phyloP scores from a whole-genome alignment of 192 early-diverging fungal species.

The Coemansia sp. region DNA sequence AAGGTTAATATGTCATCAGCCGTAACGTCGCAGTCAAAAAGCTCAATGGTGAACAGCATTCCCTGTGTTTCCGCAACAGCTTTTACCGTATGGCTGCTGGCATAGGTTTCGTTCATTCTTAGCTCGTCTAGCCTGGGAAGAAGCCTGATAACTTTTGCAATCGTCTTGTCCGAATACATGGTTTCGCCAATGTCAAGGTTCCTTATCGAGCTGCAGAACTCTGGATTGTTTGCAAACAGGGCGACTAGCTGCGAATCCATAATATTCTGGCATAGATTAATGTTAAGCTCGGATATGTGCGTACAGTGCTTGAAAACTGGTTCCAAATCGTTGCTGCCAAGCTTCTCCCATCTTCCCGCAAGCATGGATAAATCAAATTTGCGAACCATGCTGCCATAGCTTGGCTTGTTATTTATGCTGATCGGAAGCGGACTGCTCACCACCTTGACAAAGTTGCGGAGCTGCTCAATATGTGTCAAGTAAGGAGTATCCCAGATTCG shows the following conservation, averaged over 20 bases:
- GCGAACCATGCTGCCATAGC: constrained; percentile 21
- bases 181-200: constrained; percentile 20
- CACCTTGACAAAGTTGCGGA: constrained; percentile 3
- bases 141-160: constrained; percentile 3
- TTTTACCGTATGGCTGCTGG: neutral
- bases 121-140: constrained; percentile 5
- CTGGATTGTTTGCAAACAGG: constrained; percentile 1
- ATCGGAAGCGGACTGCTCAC: constrained; percentile 2
- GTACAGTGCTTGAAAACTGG: constrained; percentile 12
- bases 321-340: constrained; percentile 11
- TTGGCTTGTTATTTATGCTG: neutral
- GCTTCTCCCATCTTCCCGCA: constrained; percentile 25
- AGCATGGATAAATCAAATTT: constrained; percentile 29
- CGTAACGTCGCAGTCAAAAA: neutral
- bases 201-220: constrained; percentile 7
- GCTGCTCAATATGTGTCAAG: constrained; percentile 10
- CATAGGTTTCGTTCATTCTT: constrained; percentile 9
- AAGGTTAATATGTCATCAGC: neutral
- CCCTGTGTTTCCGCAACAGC: neutral
- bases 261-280: constrained; percentile 28
- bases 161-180: neutral
- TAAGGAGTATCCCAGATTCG: constrained; percentile 9
- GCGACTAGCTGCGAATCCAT: constrained; percentile 4
- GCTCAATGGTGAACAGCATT: neutral
- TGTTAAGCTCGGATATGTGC: constrained; percentile 4